Conservation (phyloP, 768 basidiomycete genomes). For the Psilocybe subaeruginosa region DNA sequence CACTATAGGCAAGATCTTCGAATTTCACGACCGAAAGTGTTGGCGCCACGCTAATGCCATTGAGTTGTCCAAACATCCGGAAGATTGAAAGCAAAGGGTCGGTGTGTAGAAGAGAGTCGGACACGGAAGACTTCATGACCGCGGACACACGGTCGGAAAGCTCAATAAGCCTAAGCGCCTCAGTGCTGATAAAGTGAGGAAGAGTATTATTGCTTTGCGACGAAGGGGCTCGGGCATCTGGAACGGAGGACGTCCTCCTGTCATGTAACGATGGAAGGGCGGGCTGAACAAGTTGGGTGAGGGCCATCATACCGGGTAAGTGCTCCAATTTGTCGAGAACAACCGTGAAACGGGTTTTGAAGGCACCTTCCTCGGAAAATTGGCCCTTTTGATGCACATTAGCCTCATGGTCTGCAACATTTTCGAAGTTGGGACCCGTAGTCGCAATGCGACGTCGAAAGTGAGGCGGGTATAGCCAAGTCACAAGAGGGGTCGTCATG, state of each 20-base stretch:
- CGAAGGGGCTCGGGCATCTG: conserved; percentile 6
- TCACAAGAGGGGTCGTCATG: conserved; percentile 81
- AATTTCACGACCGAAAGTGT: conserved; percentile 75
- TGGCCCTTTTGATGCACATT: conserved; percentile 14
- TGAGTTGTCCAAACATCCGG: conserved; percentile 75
- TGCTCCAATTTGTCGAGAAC: conserved; percentile 92
- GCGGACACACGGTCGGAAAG: conserved; percentile 84
- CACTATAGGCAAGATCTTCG: conserved; percentile 72
- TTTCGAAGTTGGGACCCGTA: conserved; percentile 49
- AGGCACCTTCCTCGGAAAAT: conserved; percentile 21
- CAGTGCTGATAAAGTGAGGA: conserved; percentile 46
- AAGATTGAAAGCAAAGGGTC: conserved; percentile 78
- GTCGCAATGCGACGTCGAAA: conserved; percentile 51
- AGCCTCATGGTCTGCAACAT: conserved; percentile 43
- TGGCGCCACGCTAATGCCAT: conserved; percentile 64
- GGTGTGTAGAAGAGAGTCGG: conserved; percentile 67
- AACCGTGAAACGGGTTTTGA: conserved; percentile 73
- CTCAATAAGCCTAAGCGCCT: conserved; percentile 88
- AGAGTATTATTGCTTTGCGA: conserved; percentile 2
- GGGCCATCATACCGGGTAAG: conserved; percentile 85
- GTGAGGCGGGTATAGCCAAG: conserved; percentile 66
- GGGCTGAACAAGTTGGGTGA: conserved; percentile 79
- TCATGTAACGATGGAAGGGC: conserved; percentile 15
- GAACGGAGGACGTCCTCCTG: neutral
- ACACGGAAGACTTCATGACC: conserved; percentile 80